Base-by-base conservation (phyloP, 2,329 filamentous ascomycete species). In the Alternaria angustiovoidea region DNA sequence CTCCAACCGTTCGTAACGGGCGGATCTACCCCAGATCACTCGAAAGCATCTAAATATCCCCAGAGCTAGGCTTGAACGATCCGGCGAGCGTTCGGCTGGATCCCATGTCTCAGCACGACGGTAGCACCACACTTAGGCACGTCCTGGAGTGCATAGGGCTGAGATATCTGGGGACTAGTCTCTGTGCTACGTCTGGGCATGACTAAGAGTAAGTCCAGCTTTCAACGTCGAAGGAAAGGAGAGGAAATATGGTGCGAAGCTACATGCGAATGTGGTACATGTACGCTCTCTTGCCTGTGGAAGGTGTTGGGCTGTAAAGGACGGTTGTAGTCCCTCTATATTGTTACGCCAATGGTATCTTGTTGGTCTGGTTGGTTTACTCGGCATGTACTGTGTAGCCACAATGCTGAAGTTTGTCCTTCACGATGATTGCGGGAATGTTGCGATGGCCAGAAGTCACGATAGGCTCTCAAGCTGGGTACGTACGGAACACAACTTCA, bases 111-210 rank as follows among this genome's bases (percentile, higher is more conserved):
- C 55, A 49, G 47, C 58, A 43, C 55, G 42, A 48, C 60, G 47
- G 59, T 63, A 62, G 63, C 57, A 65, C 66, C 48, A 60, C 51
- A 38, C 9, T 8, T 36, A 34, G 32, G 46, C 32, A 66, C 64
- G 67, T 66, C 71, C 71, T 72, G 65, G 70, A 69, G 58, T 65
- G 62, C 65, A 60, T 73, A 74, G 54, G 71, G 70, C 69, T 74
- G 69, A 73, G 63, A 69, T 66, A 68, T 52, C 38, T 18, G 44
- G 42, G 62, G 56, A 57, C 67, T 69, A 71, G 71, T 64, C 51
- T 49, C 49, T 53, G 47, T 54, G 47, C 54, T 32, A 65, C 54
- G 24, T 41, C 57, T n/a, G 16, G 56, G 47, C 47, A 56, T 64
- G 57, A 65, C 62, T 58, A 59, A 61, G 41, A 22, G 34, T 18